Conservation (phyloP, 805 yeast species). For the Candida ascalaphidarum region DNA sequence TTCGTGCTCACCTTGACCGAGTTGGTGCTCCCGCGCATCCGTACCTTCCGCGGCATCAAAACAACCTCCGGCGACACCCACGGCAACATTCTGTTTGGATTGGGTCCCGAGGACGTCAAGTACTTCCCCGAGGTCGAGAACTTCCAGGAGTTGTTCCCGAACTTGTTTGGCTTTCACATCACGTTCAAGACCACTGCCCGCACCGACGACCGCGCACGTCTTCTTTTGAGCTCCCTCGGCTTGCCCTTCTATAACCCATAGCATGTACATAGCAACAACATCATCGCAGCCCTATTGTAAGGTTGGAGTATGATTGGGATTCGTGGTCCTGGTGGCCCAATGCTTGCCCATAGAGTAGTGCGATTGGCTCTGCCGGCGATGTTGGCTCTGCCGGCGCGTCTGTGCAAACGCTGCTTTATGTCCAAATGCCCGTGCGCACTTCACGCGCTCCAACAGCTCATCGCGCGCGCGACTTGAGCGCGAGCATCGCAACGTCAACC, state of each 20-base stretch:
- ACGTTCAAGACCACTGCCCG: slow-evolving; percentile 84
- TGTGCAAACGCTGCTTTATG: too few species aligned
- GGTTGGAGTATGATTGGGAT: too few species aligned
- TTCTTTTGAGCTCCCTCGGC: slow-evolving; percentile 73
- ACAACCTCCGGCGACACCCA: slow-evolving; percentile 71
- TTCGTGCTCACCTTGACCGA: slow-evolving; percentile 83
- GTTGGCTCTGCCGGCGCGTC: too few species aligned
- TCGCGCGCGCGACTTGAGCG: too few species aligned
- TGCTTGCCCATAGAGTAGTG: too few species aligned
- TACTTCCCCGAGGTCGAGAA: slow-evolving; percentile 91
- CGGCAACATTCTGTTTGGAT: slow-evolving; percentile 83
- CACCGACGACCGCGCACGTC: slow-evolving; percentile 83
- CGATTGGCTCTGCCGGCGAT: too few species aligned
- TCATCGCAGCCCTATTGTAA: too few species aligned
- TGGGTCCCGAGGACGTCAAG: slow-evolving; percentile 66
- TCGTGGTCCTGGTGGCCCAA: too few species aligned
- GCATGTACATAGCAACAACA: neutral
- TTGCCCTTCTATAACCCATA: slow-evolving; percentile 52
- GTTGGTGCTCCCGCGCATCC: slow-evolving; percentile 84
- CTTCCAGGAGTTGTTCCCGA: slow-evolving; percentile 85
- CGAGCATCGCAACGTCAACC: too few species aligned
- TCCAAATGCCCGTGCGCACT: too few species aligned
- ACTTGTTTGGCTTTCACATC: slow-evolving; percentile 76
- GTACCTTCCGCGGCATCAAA: slow-evolving; percentile 76
- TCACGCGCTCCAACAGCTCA: too few species aligned